A percentile compares a stretch with the other conserved stretches of the same genome.
Conservation (phyloP, 1,284 basidiomycete genomes). For the Heterobasidion annosum region DNA sequence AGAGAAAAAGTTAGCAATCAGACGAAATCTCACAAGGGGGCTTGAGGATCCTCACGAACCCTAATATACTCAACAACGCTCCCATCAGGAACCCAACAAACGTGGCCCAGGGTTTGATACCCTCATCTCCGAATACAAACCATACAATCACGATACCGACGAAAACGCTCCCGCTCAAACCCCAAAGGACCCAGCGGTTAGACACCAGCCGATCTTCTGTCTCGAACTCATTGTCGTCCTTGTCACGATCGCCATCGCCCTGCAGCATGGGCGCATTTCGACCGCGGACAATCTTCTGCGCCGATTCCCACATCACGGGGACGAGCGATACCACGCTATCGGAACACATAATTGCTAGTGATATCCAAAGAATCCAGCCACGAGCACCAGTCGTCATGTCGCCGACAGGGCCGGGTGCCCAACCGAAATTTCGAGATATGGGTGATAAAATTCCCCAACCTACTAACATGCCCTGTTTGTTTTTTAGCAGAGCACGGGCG, state of each 20-base stretch:
- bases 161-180: conserved; percentile 54
- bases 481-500: conserved; percentile 11
- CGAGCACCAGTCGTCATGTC: conserved; percentile 80
- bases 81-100: conserved; percentile 80
- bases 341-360: conserved; percentile 90
- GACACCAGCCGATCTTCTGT: conserved; percentile 79
- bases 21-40: not conserved
- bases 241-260: conserved; percentile 7
- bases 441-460: conserved; percentile 93
- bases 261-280: conserved; percentile 9
- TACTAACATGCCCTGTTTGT: conserved; percentile 76
- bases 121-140: conserved; percentile 81
- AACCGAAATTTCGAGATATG: conserved; percentile 70
- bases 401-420: conserved; percentile 86
- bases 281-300: conserved; percentile 29
- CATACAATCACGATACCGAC: conserved; percentile 78
- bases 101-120: conserved; percentile 93
- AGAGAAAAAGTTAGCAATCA: conserved; percentile 1
- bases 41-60: conserved; percentile 36
- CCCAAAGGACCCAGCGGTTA: conserved; percentile 65
- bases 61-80: conserved; percentile 78
- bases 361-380: conserved; percentile 93
- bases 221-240: conserved; percentile 67
- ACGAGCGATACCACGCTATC: conserved; percentile 83
- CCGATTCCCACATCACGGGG: conserved; percentile 54